A percentile compares a stretch with the other conserved stretches of the same genome.
Evolutionary conservation across 768 basidiomycete genomes (phyloP).

Genomic region (Pleurotus pulmonarius): DNA sequence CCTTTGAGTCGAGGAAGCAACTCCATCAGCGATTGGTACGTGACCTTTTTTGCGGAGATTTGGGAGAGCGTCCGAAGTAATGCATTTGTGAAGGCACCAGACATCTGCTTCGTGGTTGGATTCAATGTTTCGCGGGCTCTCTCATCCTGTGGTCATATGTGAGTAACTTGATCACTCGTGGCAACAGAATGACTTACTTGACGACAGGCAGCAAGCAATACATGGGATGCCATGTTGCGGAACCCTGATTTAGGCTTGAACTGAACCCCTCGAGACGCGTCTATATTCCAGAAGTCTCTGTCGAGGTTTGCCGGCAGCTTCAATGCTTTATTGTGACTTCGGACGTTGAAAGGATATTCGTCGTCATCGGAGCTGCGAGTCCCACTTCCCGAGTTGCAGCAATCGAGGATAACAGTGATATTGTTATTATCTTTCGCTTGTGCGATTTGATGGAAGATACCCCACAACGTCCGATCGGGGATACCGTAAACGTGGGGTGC

Average conservation of each 20-base stretch:
- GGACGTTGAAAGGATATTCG: neutral
- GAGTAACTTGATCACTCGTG: too few species aligned
- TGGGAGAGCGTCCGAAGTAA: neutral
- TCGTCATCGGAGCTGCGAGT: neutral
- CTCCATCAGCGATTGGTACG: neutral
- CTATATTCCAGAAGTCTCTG: neutral
- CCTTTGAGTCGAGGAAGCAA: neutral
- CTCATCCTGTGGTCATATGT: neutral
- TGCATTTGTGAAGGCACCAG: neutral
- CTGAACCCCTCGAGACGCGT: neutral
- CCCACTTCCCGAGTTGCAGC: constrained; percentile 4
- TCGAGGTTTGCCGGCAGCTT: neutral
- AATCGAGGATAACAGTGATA: constrained; percentile 7
- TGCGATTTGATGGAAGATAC: neutral
- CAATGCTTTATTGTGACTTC: neutral
- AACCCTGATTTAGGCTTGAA: neutral
- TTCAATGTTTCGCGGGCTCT: neutral
- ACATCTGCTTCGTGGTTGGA: neutral
- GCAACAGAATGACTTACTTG: neutral
- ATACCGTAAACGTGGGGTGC: neutral
- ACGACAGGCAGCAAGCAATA: constrained; percentile 7
- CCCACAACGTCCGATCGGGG: constrained; percentile 1
- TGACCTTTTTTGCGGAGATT: neutral
- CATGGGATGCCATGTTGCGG: constrained; percentile 3
- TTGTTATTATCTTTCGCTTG: constrained; percentile 7